Evolutionary conservation across 2,329 filamentous ascomycete species (phyloP).

Genomic region (Metarhizium anisopliae): DNA sequence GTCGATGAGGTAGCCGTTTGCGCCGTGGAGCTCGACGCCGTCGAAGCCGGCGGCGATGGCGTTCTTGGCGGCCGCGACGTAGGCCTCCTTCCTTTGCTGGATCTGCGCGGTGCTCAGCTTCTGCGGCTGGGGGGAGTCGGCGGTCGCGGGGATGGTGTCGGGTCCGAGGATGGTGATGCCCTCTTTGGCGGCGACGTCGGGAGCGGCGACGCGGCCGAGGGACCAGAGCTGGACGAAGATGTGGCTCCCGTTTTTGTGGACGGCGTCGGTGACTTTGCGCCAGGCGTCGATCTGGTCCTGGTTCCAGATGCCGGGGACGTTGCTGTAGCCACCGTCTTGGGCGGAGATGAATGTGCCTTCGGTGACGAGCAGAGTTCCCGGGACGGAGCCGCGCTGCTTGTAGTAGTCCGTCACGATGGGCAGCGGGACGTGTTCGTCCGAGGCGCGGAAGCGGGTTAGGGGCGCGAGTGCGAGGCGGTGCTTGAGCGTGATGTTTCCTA

Average conservation of each 20-base stretch:
- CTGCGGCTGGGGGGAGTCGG: no score
- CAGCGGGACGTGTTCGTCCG: slow-evolving; percentile 18
- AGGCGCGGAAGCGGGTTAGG: slow-evolving; percentile 42
- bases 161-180: slow-evolving; percentile 17
- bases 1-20: slow-evolving; percentile 53
- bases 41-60: slow-evolving; percentile 60
- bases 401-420: slow-evolving; percentile 36
- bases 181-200: slow-evolving; percentile 11
- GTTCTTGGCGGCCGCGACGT: slow-evolving; percentile 40
- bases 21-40: slow-evolving; percentile 52
- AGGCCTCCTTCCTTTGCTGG: slow-evolving; percentile 28
- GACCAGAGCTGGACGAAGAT: slow-evolving; percentile 57
- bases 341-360: slow-evolving; percentile 36
- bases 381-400: slow-evolving; percentile 29
- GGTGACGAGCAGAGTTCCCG: slow-evolving; percentile 33
- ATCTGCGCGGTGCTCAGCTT: slow-evolving; percentile 36
- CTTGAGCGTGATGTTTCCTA: slow-evolving; percentile 29
- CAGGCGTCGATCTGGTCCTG: slow-evolving; percentile 48
- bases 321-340: slow-evolving; percentile 22
- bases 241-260: slow-evolving; percentile 44
- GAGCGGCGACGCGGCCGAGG: slow-evolving; percentile 44
- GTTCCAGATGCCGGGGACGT: slow-evolving; percentile 51
- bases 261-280: slow-evolving; percentile 51
- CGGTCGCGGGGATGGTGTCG: no score
- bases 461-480: slow-evolving; percentile 46